Evolutionary conservation across 1,284 basidiomycete species (phyloP), one percentile per base, ranked within the genome.

Genomic region (Spongispora temasekensis): DNA sequence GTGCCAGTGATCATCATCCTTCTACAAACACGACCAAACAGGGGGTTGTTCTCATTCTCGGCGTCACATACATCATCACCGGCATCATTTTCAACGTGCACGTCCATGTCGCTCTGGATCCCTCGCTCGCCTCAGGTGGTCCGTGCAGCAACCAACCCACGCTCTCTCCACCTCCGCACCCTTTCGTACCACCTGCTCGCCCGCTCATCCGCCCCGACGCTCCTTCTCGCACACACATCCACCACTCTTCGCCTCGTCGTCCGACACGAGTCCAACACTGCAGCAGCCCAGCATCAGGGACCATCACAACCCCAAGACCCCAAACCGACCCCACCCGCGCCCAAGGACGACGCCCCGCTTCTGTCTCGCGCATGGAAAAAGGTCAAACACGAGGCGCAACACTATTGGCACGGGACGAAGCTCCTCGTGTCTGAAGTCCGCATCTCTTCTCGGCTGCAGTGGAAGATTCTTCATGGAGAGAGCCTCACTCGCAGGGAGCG

Each of bases 391-490:
- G 97, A 98, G 77, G 95, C 90, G 0, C 85, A 87, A 61, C 97
- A 99, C 75, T 99, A 99, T 75, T 99, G 97, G 96, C 90, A 95
- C 68, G 97, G 97, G 17, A 87, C 94, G 8, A 98, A 98, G 75
- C 86, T 99, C 10, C 83, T 99, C 37, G 95, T 93, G 10, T 95
- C 95, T 54, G 97, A 99, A 78, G 93, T 98, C 64, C 86, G 90
- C 65, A 97, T 99, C 68, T 95, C 93, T 28, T 81, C 85, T 8
- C 85, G 96, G 66, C 83, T 99, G 37, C 91, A 97, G 68, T 92
- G 91, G 83, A 94, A 97, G 79, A 88, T 99, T 57, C 78, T 99
- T 28, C 91, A 96, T 59, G 97, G 97, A 40, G 94, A 95, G 65
- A 87, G 83, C 57, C 77, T 99, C 72, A 99, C 97, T 12, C 86